Conservation (phyloP, 2,329 filamentous ascomycete species). For the Rutstroemia sp. region DNA sequence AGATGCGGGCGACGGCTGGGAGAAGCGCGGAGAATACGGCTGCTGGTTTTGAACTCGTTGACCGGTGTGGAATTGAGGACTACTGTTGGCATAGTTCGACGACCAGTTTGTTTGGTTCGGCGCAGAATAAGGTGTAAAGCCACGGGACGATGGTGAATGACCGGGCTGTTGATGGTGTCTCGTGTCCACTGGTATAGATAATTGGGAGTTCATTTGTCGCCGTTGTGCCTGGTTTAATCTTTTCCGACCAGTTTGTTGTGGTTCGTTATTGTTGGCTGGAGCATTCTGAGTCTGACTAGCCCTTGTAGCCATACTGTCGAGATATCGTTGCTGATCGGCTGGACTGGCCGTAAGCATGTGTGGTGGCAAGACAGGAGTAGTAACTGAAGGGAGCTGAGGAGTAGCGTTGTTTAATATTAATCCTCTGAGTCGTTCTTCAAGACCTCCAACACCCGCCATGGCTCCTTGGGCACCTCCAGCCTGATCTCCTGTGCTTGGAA, state of each 20-base stretch:
- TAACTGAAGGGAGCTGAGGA: slow-evolving; percentile 16
- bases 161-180: slow-evolving; percentile 31
- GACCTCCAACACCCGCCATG: slow-evolving; percentile 14
- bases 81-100: slow-evolving; percentile 1
- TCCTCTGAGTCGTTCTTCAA: slow-evolving; percentile 51
- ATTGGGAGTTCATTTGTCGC: slow-evolving; percentile 53
- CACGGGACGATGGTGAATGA: slow-evolving; percentile 27
- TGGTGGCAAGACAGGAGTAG: slow-evolving; percentile 14
- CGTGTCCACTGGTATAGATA: slow-evolving; percentile 47
- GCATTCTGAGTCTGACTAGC: slow-evolving; percentile 17
- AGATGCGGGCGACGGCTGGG: slow-evolving; percentile 14
- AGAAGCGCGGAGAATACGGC: slow-evolving; percentile 18
- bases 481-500: slow-evolving; percentile 3
- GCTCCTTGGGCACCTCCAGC: not conserved
- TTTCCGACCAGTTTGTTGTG: slow-evolving; percentile 31
- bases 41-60: slow-evolving; percentile 15
- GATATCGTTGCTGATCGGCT: slow-evolving; percentile 18
- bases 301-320: slow-evolving; percentile 6
- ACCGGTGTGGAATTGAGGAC: slow-evolving; percentile 11
- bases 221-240: slow-evolving; percentile 57
- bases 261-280: not conserved
- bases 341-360: slow-evolving; percentile 18
- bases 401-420: slow-evolving; percentile 50
- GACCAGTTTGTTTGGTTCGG: slow-evolving; percentile 11
- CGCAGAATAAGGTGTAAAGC: slow-evolving; percentile 5